Base-by-base conservation (phyloP, 1,284 basidiomycete genomes). In the Rhodotorula sp. region DNA sequence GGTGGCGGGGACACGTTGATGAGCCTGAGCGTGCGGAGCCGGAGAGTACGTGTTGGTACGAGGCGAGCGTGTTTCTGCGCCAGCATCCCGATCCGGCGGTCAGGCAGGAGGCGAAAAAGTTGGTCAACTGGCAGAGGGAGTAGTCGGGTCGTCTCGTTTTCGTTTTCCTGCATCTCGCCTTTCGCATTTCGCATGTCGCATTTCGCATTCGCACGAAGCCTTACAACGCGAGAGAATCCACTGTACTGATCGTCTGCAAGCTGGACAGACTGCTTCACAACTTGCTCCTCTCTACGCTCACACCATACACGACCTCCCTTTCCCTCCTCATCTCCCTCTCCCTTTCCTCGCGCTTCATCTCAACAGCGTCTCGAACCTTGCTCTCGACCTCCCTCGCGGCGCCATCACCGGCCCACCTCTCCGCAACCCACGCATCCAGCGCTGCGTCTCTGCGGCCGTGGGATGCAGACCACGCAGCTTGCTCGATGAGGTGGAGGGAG, bases 51-150 rank as follows among this genome's bases (percentile, higher is more conserved):
- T 75, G 71, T 48, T 75, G 72, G 69, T 75, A 67, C 67, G 74
- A 75, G 60, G 58, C 62, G 31, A 82, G 85, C 69, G 77, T 86
- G 67, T 82, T 81, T 69, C 78, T 80, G 73, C 79, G 78, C n/a
- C 26, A 31, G 20, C 88, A 92, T 79, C 86, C 83, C 78, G 87
- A 90, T 79, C 78, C 82, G 68, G 81, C 81, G 61, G 86, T 91
- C n/a, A 82, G 87, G 70, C 82, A 82, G 60, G 84, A 82, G 74
- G 87, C 87, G 61, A 79, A 75, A 57, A 84, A 81, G 77, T 79
- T 89, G 69, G 64, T 54, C 31, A 65, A 65, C 47, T 60, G 31
- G 26, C 30, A 55, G 53, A 31, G 52, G 28, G 64, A 65, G 53
- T 65, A 65, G 59, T 13, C 10, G 30, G 6, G 30, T 24, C 40